Evolutionary conservation across 2,329 filamentous ascomycete species (phyloP), one percentile per base, ranked within the genome.

Genomic region (Trichoderma simmonsii): DNA sequence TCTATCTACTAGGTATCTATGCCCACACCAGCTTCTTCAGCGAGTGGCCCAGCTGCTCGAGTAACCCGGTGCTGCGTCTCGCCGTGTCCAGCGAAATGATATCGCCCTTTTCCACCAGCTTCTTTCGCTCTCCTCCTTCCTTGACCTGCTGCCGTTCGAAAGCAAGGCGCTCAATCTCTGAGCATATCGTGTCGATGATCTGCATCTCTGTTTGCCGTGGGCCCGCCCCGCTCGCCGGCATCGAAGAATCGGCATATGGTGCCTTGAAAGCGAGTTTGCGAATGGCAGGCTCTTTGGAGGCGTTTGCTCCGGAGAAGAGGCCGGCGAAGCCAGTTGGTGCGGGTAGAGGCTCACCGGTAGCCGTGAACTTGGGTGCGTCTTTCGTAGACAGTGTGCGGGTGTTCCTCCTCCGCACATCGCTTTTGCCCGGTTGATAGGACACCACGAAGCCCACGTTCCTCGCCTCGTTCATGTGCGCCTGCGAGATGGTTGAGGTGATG

Each of bases 21-120:
- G 88, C 88, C 96, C 96, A 98, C 14, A 99, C 94, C 79, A 98
- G 83, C 85, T 93, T 97, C 88, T 97, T 98, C 77, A 98, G 86
- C 72, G 92, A 92, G 84, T 98, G 94, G 2, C 94, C 93, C 78
- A 97, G 82, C 80, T 95, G 91, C 82, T 98, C 95, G 67, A 98
- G 81, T 76, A 97, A 86, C 0, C 94, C 93, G 0, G 95, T 98
- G 73, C 91, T 94, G 84, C 89, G 92, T 86, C 89, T 95, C 71
- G 96, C 96, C 78, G 98, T 94, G 2, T 89, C 90, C 68, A 97
- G 80, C 28, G 91, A 93, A 67, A 99, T 93, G 66, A 99, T 93
- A 77, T 95, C 92, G 0, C 84, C 86, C 73, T 83, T 85, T 75
- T 88, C 86, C 24, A 91, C 77, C 5, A 90, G 81, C 24, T 79